phyloP scores from a whole-genome alignment of 2,329 filamentous ascomycete species.

The Diplodia intermedia region DNA sequence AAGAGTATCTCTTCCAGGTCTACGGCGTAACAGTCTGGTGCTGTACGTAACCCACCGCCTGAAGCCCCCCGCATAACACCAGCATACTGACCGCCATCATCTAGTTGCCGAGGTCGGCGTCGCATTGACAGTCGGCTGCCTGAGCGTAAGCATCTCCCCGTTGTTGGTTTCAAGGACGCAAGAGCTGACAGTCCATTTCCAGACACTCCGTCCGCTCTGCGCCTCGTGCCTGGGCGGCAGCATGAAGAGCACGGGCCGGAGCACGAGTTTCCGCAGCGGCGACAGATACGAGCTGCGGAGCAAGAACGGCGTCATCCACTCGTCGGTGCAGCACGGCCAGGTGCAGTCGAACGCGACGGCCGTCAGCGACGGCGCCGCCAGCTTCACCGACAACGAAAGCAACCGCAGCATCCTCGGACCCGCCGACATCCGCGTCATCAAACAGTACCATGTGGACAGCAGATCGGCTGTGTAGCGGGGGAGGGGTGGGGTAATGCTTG shows the following conservation, averaged over 20 bases:
- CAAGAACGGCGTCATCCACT: slow-evolving; percentile 7
- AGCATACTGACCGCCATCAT: neutral
- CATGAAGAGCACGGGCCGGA: neutral
- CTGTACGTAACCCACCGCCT: neutral
- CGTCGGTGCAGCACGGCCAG: neutral
- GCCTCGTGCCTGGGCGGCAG: neutral
- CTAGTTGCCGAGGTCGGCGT: slow-evolving; percentile 1
- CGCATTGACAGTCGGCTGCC: slow-evolving; percentile 8
- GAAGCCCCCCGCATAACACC: neutral
- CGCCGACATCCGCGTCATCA: neutral
- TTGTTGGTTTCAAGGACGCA: neutral
- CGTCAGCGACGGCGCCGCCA: neutral
- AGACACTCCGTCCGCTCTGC: neutral
- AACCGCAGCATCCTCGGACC: neutral
- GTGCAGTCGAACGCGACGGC: neutral
- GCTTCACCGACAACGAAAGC: neutral
- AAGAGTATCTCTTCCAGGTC: neutral
- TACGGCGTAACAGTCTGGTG: slow-evolving; percentile 1
- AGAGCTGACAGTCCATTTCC: neutral
- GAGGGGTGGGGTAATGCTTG: no score
- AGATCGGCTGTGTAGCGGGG: neutral
- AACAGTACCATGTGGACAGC: neutral
- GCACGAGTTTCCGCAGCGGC: neutral
- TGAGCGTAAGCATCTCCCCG: neutral
- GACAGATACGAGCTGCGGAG: neutral